phyloP scores from a whole-genome alignment of 345 rosid species.

The Eucalyptus cloeziana region DNA sequence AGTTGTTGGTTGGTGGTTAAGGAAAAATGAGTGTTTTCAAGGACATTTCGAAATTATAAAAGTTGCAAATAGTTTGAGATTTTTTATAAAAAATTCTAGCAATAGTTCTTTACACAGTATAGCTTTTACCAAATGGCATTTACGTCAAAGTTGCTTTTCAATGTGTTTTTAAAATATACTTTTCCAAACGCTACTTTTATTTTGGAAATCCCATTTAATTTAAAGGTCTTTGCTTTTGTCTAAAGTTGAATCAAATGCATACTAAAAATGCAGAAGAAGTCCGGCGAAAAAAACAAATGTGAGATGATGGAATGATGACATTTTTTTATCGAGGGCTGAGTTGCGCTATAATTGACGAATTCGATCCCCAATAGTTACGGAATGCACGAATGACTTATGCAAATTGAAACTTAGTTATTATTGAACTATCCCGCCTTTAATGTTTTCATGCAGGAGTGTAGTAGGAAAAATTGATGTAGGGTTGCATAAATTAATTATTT shows the following conservation, averaged over 20 bases:
- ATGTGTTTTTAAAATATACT: too few relatives aligned
- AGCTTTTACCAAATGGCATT: too few relatives aligned
- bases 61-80: too few relatives aligned
- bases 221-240: rapidly evolving
- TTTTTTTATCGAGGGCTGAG: background rate
- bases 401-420: too few relatives aligned
- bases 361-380: background rate
- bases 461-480: background rate
- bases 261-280: background rate
- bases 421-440: background rate
- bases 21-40: too few relatives aligned
- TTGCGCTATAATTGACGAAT: background rate
- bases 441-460: background rate
- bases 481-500: background rate
- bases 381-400: background rate
- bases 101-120: too few relatives aligned
- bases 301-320: background rate
- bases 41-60: too few relatives aligned
- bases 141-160: too few relatives aligned
- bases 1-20: too few relatives aligned
- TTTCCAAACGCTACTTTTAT: rapidly evolving
- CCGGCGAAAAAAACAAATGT: background rate
- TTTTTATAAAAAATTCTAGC: too few relatives aligned
- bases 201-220: rapidly evolving
- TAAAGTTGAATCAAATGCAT: too few relatives aligned